Base-by-base conservation (phyloP, 441 rosid species). In the Melastoma candidum region DNA sequence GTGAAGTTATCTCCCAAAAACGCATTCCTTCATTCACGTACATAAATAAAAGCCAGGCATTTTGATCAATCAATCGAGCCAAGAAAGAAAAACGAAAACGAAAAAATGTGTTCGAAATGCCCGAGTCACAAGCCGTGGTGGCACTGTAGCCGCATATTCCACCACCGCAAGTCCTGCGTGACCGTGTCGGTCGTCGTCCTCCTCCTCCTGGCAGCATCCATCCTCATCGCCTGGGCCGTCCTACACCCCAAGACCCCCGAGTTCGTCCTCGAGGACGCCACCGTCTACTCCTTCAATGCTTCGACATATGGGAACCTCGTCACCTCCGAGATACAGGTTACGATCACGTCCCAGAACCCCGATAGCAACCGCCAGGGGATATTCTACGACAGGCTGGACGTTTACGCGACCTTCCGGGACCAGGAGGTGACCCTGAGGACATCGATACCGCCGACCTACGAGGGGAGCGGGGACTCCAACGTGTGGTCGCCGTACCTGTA, bases 251-350 rank as follows among this genome's bases (percentile, higher is more conserved):
- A 22, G 7, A 36, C 48, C 7, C 66, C 66, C 43, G 22, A 12
- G 8, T 48, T 62, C 59, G 45, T 51, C 59, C 48, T 62, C 41
- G 59, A 44, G 11, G 66, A 62, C 24, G 53, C 53, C 59, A 62
- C 66, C 49, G 46, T 54, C 2, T 44, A 56, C 60, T 26, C 48
- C 17, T 49, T 62, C 66, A 55, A 49, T 0, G 66, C 54, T 29
- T 25, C 49, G 27, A 2, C 47, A 12, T 12, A 55, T 25, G 54
- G 54, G 9, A 27, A 27, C 26, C 49, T 62, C 45, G 54, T 62
- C 48, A 48, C n/a, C 44, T 13, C 60, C 32, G 55, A 54, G 24
- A 54, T 62, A 48, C 66, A 54, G 54, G 12, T 62, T 25, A 62
- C 60, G 14, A 7, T 62, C 49, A 49, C 51, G 17, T 48, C 49